Evolutionary conservation across 1,284 basidiomycete species (phyloP).

Genomic region (Cerrena zonata): DNA sequence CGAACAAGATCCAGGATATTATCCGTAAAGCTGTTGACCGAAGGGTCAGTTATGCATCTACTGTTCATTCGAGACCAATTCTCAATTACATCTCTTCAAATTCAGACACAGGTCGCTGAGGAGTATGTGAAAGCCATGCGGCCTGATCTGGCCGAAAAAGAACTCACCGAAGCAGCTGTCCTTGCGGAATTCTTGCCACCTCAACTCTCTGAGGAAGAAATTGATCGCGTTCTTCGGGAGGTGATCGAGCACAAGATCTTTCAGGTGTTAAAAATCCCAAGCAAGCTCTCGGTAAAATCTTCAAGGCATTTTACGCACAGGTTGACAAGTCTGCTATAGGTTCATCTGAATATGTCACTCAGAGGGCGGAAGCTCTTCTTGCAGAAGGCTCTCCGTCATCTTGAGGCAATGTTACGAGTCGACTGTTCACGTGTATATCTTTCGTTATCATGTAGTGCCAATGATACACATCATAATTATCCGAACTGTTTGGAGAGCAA

Average conservation of each 20-base stretch:
- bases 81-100: background rate
- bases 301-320: constrained; percentile 57
- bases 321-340: constrained; percentile 59
- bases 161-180: constrained; percentile 49
- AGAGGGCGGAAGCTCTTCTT: constrained; percentile 41
- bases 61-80: background rate
- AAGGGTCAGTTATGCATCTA: constrained; percentile 41
- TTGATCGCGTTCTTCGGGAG: constrained; percentile 45
- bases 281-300: constrained; percentile 42
- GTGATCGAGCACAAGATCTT: constrained; percentile 31
- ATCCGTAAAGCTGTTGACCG: constrained; percentile 53
- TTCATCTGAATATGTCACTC: constrained; percentile 44
- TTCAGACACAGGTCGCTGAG: constrained; percentile 53
- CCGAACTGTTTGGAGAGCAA: background rate
- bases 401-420: no score
- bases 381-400: constrained; percentile 11
- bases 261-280: constrained; percentile 25
- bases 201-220: constrained; percentile 45
- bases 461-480: background rate
- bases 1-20: constrained; percentile 43
- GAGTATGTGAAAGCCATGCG: constrained; percentile 55
- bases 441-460: background rate
- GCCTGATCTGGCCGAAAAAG: constrained; percentile 59
- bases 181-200: constrained; percentile 56
- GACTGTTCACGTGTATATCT: no score